A percentile compares a stretch with the other conserved stretches of the same genome.
phyloP scores from a whole-genome alignment of 257 asterid genomes.

The Vinca minor region DNA sequence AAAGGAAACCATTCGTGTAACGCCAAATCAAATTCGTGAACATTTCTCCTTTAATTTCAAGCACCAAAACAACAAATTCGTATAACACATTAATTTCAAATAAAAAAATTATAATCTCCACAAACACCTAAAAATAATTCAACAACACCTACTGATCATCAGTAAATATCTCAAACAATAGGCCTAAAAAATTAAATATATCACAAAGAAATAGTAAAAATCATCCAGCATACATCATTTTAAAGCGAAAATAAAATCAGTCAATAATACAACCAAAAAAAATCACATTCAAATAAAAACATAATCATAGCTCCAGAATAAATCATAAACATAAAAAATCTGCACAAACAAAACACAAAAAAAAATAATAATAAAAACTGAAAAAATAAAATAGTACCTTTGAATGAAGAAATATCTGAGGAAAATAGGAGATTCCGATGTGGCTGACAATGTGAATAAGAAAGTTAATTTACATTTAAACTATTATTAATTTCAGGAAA shows the following conservation, averaged over 20 bases:
- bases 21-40: background rate
- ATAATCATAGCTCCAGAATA: no score
- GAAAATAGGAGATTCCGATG: no score
- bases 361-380: no score
- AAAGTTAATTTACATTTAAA: no score
- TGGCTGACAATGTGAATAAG: no score
- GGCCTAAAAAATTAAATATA: background rate
- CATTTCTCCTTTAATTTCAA: background rate
- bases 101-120: background rate
- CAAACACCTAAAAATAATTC: background rate
- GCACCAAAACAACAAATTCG: background rate
- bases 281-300: no score
- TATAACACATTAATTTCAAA: background rate
- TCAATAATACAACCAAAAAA: background rate
- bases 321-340: no score
- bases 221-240: background rate
- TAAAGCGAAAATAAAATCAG: background rate
- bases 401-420: no score
- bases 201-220: constrained; percentile 14
- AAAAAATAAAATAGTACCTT: no score
- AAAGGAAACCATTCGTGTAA: background rate
- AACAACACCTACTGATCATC: background rate
- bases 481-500: no score
- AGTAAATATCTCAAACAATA: background rate
- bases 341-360: no score